A percentile compares a stretch with the other conserved stretches of the same genome.
Evolutionary conservation across 2,329 filamentous ascomycete genomes (phyloP).

Genomic region (Nothomitra cinnamomea): DNA sequence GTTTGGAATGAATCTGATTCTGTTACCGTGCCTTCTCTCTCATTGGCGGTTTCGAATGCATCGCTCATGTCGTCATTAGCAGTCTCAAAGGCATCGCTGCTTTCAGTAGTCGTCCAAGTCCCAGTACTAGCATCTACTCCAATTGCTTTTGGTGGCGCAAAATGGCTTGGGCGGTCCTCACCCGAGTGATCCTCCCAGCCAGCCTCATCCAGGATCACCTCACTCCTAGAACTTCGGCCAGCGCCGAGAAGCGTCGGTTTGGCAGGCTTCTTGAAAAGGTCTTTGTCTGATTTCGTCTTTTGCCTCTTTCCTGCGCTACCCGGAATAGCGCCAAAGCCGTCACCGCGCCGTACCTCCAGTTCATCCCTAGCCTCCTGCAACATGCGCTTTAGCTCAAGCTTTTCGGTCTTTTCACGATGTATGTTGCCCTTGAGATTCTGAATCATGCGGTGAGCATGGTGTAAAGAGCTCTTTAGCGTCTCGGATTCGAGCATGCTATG

Average conservation of each 20-base stretch:
- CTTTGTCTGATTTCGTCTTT: conserved; percentile 47
- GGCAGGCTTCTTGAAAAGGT: conserved; percentile 61
- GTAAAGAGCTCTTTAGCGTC: conserved; percentile 82
- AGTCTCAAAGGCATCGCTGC: conserved; percentile 5
- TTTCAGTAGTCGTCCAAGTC: background rate
- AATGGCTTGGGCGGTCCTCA: conserved; percentile 16
- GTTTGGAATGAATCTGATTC: conserved; percentile 95
- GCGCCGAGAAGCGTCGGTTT: conserved; percentile 60
- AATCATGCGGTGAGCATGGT: conserved; percentile 91
- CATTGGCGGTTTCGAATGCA: conserved; percentile 58
- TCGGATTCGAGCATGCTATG: conserved; percentile 89
- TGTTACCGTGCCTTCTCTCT: conserved; percentile 48
- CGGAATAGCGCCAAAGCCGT: conserved; percentile 23
- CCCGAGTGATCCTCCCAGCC: conserved; percentile 78
- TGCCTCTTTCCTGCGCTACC: conserved; percentile 35
- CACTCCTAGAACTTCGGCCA: conserved; percentile 54
- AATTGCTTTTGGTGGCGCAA: background rate
- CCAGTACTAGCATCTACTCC: background rate
- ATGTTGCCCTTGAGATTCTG: conserved; percentile 90
- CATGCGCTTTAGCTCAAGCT: conserved; percentile 86
- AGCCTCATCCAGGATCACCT: conserved; percentile 62
- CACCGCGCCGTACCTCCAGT: conserved; percentile 50
- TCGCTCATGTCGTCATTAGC: conserved; percentile 50
- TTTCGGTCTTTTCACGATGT: conserved; percentile 96
- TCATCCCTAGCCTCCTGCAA: conserved; percentile 91